phyloP scores from a whole-genome alignment of 768 basidiomycete species.

The Pleurotus giganteus region DNA sequence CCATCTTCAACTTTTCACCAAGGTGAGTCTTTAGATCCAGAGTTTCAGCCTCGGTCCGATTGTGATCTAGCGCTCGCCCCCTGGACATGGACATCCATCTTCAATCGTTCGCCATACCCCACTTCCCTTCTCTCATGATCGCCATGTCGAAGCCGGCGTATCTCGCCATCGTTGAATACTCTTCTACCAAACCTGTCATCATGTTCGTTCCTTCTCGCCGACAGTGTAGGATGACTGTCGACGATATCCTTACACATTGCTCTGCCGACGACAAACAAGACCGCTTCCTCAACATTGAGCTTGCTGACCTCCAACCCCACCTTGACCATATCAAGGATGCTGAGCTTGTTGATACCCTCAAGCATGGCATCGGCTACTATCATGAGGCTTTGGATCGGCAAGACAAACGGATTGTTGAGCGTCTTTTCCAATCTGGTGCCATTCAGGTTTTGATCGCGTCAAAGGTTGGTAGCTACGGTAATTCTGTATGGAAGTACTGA shows the following conservation, averaged over 20 bases:
- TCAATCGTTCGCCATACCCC: constrained; percentile 94
- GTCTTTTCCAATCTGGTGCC: constrained; percentile 90
- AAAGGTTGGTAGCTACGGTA: constrained; percentile 59
- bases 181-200: constrained; percentile 83
- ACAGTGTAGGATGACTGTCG: constrained; percentile 92
- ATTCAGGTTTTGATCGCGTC: constrained; percentile 94
- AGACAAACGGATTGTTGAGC: constrained; percentile 92
- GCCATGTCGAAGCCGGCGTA: constrained; percentile 99
- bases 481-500: background rate
- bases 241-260: constrained; percentile 88
- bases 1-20: constrained; percentile 97
- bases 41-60: no score
- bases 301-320: constrained; percentile 81
- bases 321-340: constrained; percentile 81
- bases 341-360: constrained; percentile 73
- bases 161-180: constrained; percentile 86
- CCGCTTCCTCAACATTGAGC: constrained; percentile 87
- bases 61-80: constrained; percentile 76
- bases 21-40: constrained; percentile 49
- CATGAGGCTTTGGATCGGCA: constrained; percentile 92
- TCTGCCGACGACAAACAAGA: constrained; percentile 81
- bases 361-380: constrained; percentile 91
- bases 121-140: constrained; percentile 98
- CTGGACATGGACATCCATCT: constrained; percentile 96
- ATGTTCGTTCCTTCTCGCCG: constrained; percentile 91